These are phyloP conservation scores for Coemansia sp. DNA, from an alignment of 192 early-diverging fungal species.

Conservation along the genomic window DNA sequence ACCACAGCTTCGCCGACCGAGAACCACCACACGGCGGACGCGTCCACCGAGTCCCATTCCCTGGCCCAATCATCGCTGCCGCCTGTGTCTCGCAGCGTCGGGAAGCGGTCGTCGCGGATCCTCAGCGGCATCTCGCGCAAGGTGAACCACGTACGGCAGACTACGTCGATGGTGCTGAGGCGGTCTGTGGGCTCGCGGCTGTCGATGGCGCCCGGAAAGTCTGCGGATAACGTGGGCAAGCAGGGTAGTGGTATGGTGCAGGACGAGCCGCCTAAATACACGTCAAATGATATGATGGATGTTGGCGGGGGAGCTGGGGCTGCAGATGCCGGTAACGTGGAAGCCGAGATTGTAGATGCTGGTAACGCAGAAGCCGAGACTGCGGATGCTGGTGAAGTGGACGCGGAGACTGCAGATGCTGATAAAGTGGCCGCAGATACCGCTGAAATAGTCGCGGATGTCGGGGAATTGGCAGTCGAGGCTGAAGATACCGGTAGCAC, in stretches of 20 bases:
- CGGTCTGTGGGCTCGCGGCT: conserved; percentile 39
- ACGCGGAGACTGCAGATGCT: too few relatives aligned
- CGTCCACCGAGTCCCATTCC: too few relatives aligned
- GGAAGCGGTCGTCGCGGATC: conserved; percentile 43
- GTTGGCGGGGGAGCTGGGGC: background rate
- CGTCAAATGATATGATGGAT: background rate
- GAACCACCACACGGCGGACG: too few relatives aligned
- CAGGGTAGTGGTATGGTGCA: background rate
- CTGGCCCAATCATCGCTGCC: background rate
- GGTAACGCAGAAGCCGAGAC: background rate
- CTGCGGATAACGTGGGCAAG: background rate
- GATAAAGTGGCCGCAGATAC: background rate
- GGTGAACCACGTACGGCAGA: conserved; percentile 45
- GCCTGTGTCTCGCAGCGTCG: conserved; percentile 6
- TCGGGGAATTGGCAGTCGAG: too few relatives aligned
- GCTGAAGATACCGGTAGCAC: background rate
- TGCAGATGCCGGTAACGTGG: background rate
- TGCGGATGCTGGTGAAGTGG: conserved; percentile 2
- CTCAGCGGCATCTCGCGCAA: conserved; percentile 41
- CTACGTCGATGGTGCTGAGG: conserved; percentile 47
- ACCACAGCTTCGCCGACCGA: too few relatives aligned
- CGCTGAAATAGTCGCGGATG: background rate
- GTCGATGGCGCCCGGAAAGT: conserved; percentile 11
- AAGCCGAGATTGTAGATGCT: background rate
- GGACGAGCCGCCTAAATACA: conserved; percentile 1